Evolutionary conservation across 2,329 filamentous ascomycete species (phyloP).

Genomic region (Rhynchosporium graminicola): DNA sequence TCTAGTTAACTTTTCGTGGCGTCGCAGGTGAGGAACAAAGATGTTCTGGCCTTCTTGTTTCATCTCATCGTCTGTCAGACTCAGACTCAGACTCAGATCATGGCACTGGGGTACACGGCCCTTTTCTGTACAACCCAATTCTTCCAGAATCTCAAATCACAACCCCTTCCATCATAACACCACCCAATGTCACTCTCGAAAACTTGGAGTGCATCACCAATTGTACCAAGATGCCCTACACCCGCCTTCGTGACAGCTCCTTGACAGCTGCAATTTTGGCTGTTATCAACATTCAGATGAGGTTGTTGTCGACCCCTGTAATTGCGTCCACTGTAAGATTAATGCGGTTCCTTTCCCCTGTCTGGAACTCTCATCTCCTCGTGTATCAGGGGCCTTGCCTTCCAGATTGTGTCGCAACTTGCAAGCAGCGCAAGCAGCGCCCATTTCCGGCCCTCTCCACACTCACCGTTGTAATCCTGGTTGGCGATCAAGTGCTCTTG

Average conservation of each 20-base stretch:
- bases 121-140: not conserved
- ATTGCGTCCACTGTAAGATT: conserved; percentile 32
- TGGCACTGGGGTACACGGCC: no score
- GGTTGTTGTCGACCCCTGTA: conserved; percentile 23
- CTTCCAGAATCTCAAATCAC: not conserved
- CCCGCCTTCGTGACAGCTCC: not conserved
- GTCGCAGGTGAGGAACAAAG: conserved; percentile 2
- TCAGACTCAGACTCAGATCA: not conserved
- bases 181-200: not conserved
- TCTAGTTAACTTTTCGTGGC: not conserved
- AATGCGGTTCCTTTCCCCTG: conserved; percentile 27
- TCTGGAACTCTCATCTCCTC: conserved; percentile 26
- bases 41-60: conserved; percentile 8
- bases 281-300: conserved; percentile 25
- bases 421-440: conserved; percentile 15
- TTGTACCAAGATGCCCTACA: not conserved
- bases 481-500: conserved; percentile 46
- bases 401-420: conserved; percentile 26
- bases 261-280: conserved; percentile 23
- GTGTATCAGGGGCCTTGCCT: conserved; percentile 20
- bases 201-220: not conserved
- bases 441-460: conserved; percentile 28
- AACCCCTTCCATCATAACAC: not conserved
- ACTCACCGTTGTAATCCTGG: conserved; percentile 40
- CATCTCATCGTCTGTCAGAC: conserved; percentile 1